Conservation (phyloP, 306 rosid genomes). For the Gillenia trifoliata region DNA sequence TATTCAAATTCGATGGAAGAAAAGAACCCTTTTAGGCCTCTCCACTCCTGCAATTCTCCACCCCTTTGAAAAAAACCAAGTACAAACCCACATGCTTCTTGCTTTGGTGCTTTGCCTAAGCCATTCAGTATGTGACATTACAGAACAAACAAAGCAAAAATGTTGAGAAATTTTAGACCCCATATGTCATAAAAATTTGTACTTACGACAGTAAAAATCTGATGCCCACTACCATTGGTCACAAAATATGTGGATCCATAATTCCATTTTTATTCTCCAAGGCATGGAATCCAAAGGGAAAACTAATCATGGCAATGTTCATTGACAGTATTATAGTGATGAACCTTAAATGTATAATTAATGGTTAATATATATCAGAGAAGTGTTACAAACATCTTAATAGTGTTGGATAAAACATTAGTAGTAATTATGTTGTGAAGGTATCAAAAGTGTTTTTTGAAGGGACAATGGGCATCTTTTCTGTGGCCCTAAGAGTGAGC, state of each 20-base stretch:
- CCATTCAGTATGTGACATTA: constrained; percentile 20
- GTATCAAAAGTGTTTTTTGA: not conserved
- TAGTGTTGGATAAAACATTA: not conserved
- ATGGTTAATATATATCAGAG: not conserved
- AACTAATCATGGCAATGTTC: constrained; percentile 17
- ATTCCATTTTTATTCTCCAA: not conserved
- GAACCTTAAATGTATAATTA: not conserved
- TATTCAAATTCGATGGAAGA: constrained; percentile 5
- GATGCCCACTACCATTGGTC: constrained; percentile 12
- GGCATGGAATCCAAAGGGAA: constrained; percentile 24
- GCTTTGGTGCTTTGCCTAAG: constrained; percentile 29
- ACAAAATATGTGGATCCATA: not conserved
- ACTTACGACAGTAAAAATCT: constrained; percentile 11
- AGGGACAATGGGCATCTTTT: constrained; percentile 15
- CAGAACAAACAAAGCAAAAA: constrained; percentile 15
- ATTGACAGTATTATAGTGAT: not conserved
- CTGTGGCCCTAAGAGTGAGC: not conserved
- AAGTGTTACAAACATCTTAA: constrained; percentile 11
- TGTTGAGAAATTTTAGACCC: constrained; percentile 39
- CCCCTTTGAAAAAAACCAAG: constrained; percentile 12
- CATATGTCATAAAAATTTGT: constrained; percentile 24
- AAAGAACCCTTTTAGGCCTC: not conserved
- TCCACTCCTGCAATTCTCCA: not conserved
- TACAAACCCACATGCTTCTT: constrained; percentile 37
- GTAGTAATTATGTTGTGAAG: not conserved